Percentiles rank a stretch among this genome's conserved stretches.
These are phyloP conservation scores for Bauhinia variegata DNA, from an alignment of 306 rosid genomes.

Conservation along the genomic window DNA sequence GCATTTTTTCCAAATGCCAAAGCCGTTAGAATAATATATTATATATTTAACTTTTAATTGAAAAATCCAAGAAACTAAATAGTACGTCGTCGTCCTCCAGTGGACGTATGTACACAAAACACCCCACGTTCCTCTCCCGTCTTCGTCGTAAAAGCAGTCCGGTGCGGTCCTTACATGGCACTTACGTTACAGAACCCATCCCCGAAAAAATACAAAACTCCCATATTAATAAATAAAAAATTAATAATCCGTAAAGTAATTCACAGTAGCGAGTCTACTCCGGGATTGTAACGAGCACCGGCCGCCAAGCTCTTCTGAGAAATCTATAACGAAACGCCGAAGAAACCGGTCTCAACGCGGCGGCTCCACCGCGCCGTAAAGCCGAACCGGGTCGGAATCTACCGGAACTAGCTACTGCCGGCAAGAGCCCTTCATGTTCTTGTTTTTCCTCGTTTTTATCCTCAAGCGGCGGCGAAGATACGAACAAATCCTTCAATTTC, in stretches of 20 bases:
- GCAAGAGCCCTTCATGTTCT: constrained; percentile 38
- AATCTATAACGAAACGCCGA: constrained; percentile 72
- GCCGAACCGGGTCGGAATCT: constrained; percentile 33
- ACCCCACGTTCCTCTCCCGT: background rate
- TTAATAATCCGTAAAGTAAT: constrained; percentile 43
- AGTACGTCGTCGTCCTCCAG: background rate
- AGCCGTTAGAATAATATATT: background rate
- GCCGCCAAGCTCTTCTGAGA: constrained; percentile 87
- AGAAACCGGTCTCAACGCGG: constrained; percentile 63
- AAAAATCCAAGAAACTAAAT: background rate
- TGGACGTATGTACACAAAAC: background rate
- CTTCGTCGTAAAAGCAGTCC: background rate
- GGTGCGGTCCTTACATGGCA: background rate
- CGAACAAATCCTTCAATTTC: constrained; percentile 73
- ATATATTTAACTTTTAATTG: background rate
- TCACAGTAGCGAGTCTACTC: constrained; percentile 48
- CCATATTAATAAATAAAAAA: constrained; percentile 16
- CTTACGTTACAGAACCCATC: constrained; percentile 19
- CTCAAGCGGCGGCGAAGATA: constrained; percentile 66
- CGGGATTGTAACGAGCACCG: constrained; percentile 76
- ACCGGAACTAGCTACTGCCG: constrained; percentile 19
- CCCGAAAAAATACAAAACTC: background rate
- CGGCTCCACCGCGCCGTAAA: constrained; percentile 40
- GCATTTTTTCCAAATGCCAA: background rate
- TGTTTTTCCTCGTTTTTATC: constrained; percentile 42